These are phyloP conservation scores for Pythium phragmiticola DNA, from an alignment of 352 stramenopile genomes.

Conservation along the genomic window DNA sequence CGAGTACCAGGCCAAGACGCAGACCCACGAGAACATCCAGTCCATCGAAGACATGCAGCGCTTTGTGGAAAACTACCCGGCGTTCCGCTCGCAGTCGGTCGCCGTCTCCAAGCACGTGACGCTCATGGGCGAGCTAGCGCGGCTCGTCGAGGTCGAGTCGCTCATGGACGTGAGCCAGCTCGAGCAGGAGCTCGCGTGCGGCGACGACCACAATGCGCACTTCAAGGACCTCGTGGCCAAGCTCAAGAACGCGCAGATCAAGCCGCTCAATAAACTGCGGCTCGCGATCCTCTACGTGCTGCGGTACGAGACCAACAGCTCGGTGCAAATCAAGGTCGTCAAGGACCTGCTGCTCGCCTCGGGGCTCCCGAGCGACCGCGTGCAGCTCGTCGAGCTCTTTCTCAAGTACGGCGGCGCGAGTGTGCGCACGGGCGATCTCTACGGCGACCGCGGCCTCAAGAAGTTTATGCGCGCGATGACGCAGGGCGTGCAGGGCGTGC, in stretches of 20 bases:
- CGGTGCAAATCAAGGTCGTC: conserved; percentile 76
- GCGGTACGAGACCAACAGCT: conserved; percentile 94
- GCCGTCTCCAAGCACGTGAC: conserved; percentile 99
- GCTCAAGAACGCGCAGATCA: conserved; percentile 82
- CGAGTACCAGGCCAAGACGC: conserved; percentile 80
- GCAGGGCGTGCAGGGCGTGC: conserved; percentile 93
- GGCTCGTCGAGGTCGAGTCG: conserved; percentile 95
- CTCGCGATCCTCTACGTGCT: conserved; percentile 98
- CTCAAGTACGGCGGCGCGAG: conserved; percentile 72
- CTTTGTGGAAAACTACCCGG: conserved; percentile 98
- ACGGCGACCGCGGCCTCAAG: conserved; percentile 80
- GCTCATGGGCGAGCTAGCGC: conserved; percentile 96
- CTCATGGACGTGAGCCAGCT: conserved; percentile 99
- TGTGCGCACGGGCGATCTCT: conserved; percentile 70
- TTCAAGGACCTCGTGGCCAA: conserved; percentile 81
- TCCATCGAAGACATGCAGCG: conserved; percentile 98
- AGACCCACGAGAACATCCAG: conserved; percentile 85
- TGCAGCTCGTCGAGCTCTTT: conserved; percentile 62
- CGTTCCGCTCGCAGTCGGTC: conserved; percentile 94
- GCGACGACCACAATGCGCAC: conserved; percentile 80
- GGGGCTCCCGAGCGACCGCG: conserved; percentile 43
- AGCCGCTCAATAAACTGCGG: conserved; percentile 97
- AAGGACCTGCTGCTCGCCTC: conserved; percentile 62
- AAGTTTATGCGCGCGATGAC: conserved; percentile 92
- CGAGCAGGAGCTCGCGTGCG: conserved; percentile 91